Evolutionary conservation across 108 stramenopile genomes (phyloP).

Genomic region (Cyclotella kingstonii): DNA sequence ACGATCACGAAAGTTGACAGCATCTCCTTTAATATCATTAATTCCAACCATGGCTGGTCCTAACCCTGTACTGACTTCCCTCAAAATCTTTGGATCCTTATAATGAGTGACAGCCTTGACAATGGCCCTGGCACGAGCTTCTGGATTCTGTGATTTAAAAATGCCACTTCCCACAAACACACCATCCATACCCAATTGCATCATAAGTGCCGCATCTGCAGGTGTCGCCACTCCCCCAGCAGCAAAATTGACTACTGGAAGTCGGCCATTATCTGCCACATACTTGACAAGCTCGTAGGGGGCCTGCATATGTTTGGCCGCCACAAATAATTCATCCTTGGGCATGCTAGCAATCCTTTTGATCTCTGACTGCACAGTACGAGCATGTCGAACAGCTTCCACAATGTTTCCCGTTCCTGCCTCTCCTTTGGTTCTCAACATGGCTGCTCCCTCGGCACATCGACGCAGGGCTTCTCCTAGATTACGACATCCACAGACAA

Average conservation of each 20-base stretch:
- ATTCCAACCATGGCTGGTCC: constrained; percentile 99
- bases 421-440: constrained; percentile 99
- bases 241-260: constrained; percentile 99
- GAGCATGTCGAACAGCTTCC: constrained; percentile 96
- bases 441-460: constrained; percentile 96
- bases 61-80: constrained; percentile 92
- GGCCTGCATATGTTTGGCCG: constrained; percentile 93
- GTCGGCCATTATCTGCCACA: constrained; percentile 87
- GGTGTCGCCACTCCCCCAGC: constrained; percentile 99
- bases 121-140: constrained; percentile 93
- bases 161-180: constrained; percentile 99
- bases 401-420: constrained; percentile 99
- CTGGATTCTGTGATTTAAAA: constrained; percentile 94
- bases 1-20: constrained; percentile 97
- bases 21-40: constrained; percentile 92
- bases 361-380: constrained; percentile 90
- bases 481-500: constrained; percentile 99
- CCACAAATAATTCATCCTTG: constrained; percentile 97
- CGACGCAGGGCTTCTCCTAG: constrained; percentile 97
- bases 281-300: constrained; percentile 93
- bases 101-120: constrained; percentile 96
- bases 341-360: constrained; percentile 79
- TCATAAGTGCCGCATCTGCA: constrained; percentile 99
- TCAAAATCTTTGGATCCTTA: constrained; percentile 95
- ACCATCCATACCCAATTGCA: constrained; percentile 99